phyloP scores from a whole-genome alignment of 1,284 basidiomycete species.

The Ceratobasidium sp. region DNA sequence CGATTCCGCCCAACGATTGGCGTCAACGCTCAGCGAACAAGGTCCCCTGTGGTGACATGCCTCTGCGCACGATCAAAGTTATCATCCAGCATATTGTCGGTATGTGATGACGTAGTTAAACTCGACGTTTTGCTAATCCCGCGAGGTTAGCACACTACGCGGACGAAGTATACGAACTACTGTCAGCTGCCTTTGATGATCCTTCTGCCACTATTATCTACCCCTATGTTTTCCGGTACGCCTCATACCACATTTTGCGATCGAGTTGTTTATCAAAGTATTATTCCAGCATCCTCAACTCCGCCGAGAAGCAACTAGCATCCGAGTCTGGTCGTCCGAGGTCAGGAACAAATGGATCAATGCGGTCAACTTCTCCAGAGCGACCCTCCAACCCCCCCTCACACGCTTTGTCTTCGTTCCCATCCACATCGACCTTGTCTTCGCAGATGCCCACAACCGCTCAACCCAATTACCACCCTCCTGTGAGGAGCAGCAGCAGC shows the following conservation, averaged over 20 bases:
- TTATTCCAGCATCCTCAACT: slow-evolving; percentile 65
- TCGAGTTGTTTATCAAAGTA: background rate
- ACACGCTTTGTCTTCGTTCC: slow-evolving; percentile 57
- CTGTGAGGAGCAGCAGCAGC: slow-evolving; percentile 14
- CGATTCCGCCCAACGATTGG: slow-evolving; percentile 95
- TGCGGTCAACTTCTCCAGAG: slow-evolving; percentile 61
- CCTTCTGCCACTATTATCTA: slow-evolving; percentile 83
- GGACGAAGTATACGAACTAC: slow-evolving; percentile 78
- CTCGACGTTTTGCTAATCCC: background rate
- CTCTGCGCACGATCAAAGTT: slow-evolving; percentile 95
- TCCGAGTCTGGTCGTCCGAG: slow-evolving; percentile 38
- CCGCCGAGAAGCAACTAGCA: slow-evolving; percentile 49
- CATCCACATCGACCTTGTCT: slow-evolving; percentile 32
- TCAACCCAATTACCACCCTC: slow-evolving; percentile 16
- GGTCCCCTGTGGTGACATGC: slow-evolving; percentile 96
- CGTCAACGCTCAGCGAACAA: slow-evolving; percentile 86
- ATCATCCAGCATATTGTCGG: slow-evolving; percentile 95
- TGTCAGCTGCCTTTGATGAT: slow-evolving; percentile 79
- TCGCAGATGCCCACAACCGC: slow-evolving; percentile 10
- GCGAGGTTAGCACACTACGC: slow-evolving; percentile 70
- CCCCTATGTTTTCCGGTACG: slow-evolving; percentile 76
- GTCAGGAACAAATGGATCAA: slow-evolving; percentile 34
- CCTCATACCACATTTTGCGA: background rate
- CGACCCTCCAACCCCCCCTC: slow-evolving; percentile 67
- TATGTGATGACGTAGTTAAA: slow-evolving; percentile 56